These are phyloP conservation scores for Copromyces sp. DNA, from an alignment of 495 filamentous ascomycete genomes.

Conservation along the genomic window DNA sequence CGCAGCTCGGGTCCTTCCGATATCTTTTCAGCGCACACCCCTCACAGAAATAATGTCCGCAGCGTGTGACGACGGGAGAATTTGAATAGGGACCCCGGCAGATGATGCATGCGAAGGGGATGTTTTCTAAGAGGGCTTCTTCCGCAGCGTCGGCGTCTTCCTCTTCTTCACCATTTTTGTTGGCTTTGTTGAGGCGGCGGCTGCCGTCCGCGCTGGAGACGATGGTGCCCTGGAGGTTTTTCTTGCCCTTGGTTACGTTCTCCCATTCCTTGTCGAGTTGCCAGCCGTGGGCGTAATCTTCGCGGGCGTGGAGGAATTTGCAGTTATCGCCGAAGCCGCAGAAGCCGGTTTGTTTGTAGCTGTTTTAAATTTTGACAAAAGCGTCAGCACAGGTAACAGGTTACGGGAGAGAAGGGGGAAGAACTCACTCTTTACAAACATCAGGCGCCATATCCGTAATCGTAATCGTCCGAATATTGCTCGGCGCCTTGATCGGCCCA, in stretches of 20 bases:
- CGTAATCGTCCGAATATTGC: constrained; percentile 85
- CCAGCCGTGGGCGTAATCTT: constrained; percentile 91
- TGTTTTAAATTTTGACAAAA: background rate
- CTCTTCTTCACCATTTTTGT: constrained; percentile 31
- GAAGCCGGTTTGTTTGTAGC: constrained; percentile 16
- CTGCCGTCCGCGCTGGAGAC: constrained; percentile 46
- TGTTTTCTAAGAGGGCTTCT: constrained; percentile 68
- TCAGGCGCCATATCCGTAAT: constrained; percentile 88
- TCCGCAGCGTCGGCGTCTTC: constrained; percentile 55
- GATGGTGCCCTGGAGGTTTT: constrained; percentile 49
- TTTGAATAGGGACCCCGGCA: constrained; percentile 68
- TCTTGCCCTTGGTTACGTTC: constrained; percentile 65
- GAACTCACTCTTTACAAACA: constrained; percentile 69
- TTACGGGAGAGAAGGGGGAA: background rate
- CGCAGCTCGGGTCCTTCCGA: constrained; percentile 66
- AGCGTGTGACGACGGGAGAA: constrained; percentile 76
- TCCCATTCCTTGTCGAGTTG: constrained; percentile 94
- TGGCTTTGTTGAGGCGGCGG: constrained; percentile 20
- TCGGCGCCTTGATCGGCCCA: constrained; percentile 80
- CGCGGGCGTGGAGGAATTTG: constrained; percentile 78
- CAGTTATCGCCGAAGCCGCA: constrained; percentile 42
- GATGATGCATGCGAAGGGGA: constrained; percentile 93
- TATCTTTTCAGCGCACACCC: constrained; percentile 77
- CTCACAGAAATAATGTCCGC: constrained; percentile 94
- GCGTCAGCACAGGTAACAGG: background rate